A percentile compares a stretch with the other conserved stretches of the same genome.
These are phyloP conservation scores for Carex scoparia DNA, from an alignment of 176 grass and related monocot species.

Conservation along the genomic window DNA sequence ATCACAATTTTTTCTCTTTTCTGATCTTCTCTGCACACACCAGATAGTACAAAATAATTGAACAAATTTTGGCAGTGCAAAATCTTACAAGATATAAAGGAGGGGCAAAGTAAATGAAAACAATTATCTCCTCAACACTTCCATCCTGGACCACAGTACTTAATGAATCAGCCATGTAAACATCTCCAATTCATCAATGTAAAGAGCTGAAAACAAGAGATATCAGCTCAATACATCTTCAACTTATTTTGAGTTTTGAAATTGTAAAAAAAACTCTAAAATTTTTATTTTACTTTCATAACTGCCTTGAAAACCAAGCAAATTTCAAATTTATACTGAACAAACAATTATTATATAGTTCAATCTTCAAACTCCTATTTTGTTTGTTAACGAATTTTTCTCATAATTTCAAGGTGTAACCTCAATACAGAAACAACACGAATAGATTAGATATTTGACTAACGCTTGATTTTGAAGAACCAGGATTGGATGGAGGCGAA, in stretches of 20 bases:
- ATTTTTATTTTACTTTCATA: neutral
- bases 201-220: slow-evolving; percentile 40
- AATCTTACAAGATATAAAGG: too few relatives aligned
- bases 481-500: slow-evolving; percentile 36
- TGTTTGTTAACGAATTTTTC: neutral
- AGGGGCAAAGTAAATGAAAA: neutral
- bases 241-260: neutral
- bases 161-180: slow-evolving; percentile 37
- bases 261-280: neutral
- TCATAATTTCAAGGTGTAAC: too few relatives aligned
- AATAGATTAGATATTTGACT: too few relatives aligned
- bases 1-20: neutral
- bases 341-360: neutral
- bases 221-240: neutral
- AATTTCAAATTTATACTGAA: neutral
- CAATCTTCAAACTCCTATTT: neutral
- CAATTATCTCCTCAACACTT: slow-evolving; percentile 66
- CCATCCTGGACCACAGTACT: slow-evolving; percentile 63
- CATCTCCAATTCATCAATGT: slow-evolving; percentile 68
- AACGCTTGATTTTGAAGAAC: too few relatives aligned
- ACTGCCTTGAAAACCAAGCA: neutral
- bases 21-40: neutral
- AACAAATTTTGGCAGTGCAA: neutral
- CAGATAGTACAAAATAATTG: neutral
- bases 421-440: too few relatives aligned